Base-by-base conservation (phyloP, 768 basidiomycete species). In the Boletus insuetus region DNA sequence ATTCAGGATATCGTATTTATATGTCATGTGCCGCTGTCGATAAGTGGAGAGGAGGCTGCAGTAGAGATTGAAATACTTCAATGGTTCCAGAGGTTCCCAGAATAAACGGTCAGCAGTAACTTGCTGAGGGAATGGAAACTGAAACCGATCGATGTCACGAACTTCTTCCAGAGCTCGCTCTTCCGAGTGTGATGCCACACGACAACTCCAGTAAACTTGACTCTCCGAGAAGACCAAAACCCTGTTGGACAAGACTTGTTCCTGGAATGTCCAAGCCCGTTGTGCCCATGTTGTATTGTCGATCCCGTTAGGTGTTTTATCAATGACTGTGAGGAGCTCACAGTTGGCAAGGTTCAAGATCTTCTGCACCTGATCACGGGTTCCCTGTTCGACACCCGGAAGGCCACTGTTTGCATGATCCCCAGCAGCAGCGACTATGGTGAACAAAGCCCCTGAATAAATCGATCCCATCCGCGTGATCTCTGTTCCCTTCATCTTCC, bases 221-320 rank as follows among this genome's bases (percentile, higher is more conserved):
- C 20, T 31, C 13, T 58, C 38, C 3, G 62, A 64, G 59, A 64
- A 64, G 20, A 64, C 49, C 37, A 64, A 47, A 12, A 60, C 35
- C 17, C 58, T 59, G 35, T 13, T 52, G 10, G 62, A 63, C 19
- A 61, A 35, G 3, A 55, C n/a, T 10, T 58, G 62, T 6, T 64
- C 62, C 38, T 64, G 62, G 35, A 64, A 64, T 2, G 62, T 64
- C 62, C 62, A 64, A n/a, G 50, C 57, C 11, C 63, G 39, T 10
- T 56, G 9, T n/a, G 51, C 60, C 55, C 60, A 58, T 17, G 17
- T 11, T 17, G 59, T 53, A 10, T 35, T 31, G 3, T 53, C 20
- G 17, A 63, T 56, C 6, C 52, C 47, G 6, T 6, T 19, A 16
- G 29, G 12, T 4, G 46, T 34, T 9, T 11, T 42, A 24, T 24